These are phyloP conservation scores for Hericium rajendrae DNA, from an alignment of 768 basidiomycete genomes.

Conservation along the genomic window DNA sequence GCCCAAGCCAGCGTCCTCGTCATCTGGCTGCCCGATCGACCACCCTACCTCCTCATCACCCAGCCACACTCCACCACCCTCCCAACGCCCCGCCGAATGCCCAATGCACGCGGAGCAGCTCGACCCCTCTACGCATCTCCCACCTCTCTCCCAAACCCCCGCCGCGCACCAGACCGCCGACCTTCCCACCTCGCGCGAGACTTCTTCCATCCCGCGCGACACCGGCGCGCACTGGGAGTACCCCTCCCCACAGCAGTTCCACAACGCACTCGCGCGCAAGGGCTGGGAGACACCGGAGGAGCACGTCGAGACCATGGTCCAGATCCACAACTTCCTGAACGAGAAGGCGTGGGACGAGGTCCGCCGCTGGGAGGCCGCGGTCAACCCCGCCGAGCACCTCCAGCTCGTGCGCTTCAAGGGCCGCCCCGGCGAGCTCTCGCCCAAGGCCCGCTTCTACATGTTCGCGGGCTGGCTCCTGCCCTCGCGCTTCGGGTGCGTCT, in stretches of 20 bases:
- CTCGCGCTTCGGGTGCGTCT: conserved; percentile 72
- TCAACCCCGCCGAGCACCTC: conserved; percentile 52
- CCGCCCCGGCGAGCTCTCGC: conserved; percentile 85
- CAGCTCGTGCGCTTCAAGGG: conserved; percentile 83
- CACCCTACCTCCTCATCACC: conserved; percentile 12
- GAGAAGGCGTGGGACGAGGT: conserved; percentile 97
- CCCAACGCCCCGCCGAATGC: conserved; percentile 35
- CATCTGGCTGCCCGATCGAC: conserved; percentile 10
- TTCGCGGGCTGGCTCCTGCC: conserved; percentile 87
- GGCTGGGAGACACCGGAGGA: conserved; percentile 98
- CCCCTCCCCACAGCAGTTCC: conserved; percentile 95
- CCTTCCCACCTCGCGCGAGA: conserved; percentile 66
- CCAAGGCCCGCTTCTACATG: conserved; percentile 84
- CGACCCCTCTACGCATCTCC: conserved; percentile 82
- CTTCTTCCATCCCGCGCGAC: conserved; percentile 81
- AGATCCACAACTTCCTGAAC: conserved; percentile 97
- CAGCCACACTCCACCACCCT: conserved; percentile 9
- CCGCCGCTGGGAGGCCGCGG: conserved; percentile 78
- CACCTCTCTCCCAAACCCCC: conserved; percentile 62
- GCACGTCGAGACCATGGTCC: conserved; percentile 93
- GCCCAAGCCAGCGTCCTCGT: neutral
- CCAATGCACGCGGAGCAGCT: conserved; percentile 45
- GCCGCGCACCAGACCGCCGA: conserved; percentile 43
- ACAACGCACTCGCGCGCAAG: conserved; percentile 92
- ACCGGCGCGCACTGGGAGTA: conserved; percentile 72